Evolutionary conservation across 306 rosid species (phyloP).

Genomic region (Medicago lupulina): DNA sequence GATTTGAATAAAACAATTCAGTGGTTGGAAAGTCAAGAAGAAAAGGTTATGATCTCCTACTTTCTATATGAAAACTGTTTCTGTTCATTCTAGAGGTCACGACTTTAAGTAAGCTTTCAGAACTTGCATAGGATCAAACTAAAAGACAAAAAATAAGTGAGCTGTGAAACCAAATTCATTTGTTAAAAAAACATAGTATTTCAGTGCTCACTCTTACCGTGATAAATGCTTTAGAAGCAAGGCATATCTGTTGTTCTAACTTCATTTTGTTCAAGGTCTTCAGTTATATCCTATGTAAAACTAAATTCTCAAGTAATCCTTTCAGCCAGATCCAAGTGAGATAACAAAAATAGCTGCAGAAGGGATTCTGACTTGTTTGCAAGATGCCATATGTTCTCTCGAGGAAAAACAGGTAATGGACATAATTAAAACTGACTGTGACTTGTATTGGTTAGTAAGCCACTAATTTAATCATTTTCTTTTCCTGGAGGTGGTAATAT

Average conservation of each 20-base stretch:
- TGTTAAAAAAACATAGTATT: slow-evolving; percentile 10
- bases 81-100: slow-evolving; percentile 23
- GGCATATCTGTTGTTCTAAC: slow-evolving; percentile 34
- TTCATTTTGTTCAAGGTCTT: slow-evolving; percentile 33
- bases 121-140: slow-evolving; percentile 6
- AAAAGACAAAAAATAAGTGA: neutral
- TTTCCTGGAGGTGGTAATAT: slow-evolving; percentile 3
- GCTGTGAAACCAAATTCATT: slow-evolving; percentile 14
- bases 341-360: slow-evolving; percentile 81
- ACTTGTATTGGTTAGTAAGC: slow-evolving; percentile 2
- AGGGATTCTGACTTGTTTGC: slow-evolving; percentile 91
- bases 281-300: slow-evolving; percentile 19
- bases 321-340: slow-evolving; percentile 87
- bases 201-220: slow-evolving; percentile 20
- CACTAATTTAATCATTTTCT: slow-evolving; percentile 16
- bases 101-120: slow-evolving; percentile 10
- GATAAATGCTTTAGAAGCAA: slow-evolving; percentile 35
- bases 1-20: slow-evolving; percentile 74
- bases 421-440: slow-evolving; percentile 23
- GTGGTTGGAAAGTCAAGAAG: slow-evolving; percentile 97
- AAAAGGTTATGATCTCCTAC: slow-evolving; percentile 66
- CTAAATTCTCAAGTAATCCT: slow-evolving; percentile 43
- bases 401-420: slow-evolving; percentile 74
- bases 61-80: neutral
- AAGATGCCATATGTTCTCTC: slow-evolving; percentile 80